Base-by-base conservation (phyloP, 1,284 basidiomycete genomes). In the Boletus semigastroideus region DNA sequence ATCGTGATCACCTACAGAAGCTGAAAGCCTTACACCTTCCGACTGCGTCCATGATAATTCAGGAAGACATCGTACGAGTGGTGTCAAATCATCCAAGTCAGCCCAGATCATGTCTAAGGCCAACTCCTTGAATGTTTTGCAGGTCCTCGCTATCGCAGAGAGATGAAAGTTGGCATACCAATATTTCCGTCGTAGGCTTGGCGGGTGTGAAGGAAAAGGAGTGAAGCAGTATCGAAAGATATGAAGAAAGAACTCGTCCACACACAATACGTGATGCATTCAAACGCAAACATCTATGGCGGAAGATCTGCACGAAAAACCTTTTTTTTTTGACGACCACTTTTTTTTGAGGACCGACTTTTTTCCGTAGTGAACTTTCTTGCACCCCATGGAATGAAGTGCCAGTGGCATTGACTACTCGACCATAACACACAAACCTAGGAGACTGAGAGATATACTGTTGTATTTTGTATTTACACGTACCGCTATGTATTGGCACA, bases 91-190 rank as follows among this genome's bases (percentile, higher is more conserved):
- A 8, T 43, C 22, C 20, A 60, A 42, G 12, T 49, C 46, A 1
- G 41, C 22, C 55, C 55, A 60, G 16, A 60, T 30, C 43, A 49
- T 36, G 13, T 55, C 38, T 13, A 63, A 11, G 3, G 55, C 60
- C 1, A 43, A 50, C 1, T 54, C 54, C 11, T 58, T 60, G 48
- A 63, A 60, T 38, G 42, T 19, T 28, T 5, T 60, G 42, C 60
- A 62, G 3, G 50, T 47, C 25, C 48, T 53, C 9, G 58, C 57
- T 3, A 59, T 34, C 1, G 33, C n/a, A 3, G 17, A 27, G 12
- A 61, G 46, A 42, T 48, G 13, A 14, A 1, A 10, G 10, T 46
- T 46, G 9, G 37, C 42, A 39, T 54, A 42, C n/a, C 13, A 36
- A 2, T 2, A 1, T 1, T 13, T 10, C 30, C 7, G 20, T 25